These are phyloP conservation scores for Porodaedalea pini DNA, from an alignment of 1,284 basidiomycete genomes.

Conservation along the genomic window DNA sequence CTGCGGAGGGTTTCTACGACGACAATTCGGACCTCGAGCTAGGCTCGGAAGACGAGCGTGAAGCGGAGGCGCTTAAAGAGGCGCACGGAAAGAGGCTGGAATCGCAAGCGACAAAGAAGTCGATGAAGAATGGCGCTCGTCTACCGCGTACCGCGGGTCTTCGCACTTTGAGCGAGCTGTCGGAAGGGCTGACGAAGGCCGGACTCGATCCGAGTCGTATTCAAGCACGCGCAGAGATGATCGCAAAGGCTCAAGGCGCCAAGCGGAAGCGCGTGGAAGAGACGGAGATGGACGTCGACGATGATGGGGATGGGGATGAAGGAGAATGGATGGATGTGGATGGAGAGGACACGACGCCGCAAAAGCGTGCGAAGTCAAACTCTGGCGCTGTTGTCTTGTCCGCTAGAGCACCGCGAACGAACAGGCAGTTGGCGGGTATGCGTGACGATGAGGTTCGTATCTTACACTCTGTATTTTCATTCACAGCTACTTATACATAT, in stretches of 20 bases:
- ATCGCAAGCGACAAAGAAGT: conserved; percentile 82
- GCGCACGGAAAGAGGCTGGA: conserved; percentile 72
- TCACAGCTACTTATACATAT: conserved; percentile 4
- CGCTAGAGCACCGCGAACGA: conserved; percentile 56
- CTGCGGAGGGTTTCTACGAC: conserved; percentile 95
- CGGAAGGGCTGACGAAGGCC: conserved; percentile 75
- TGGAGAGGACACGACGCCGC: conserved; percentile 49
- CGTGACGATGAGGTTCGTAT: conserved; percentile 61
- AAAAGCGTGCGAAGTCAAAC: conserved; percentile 61
- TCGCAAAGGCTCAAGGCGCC: conserved; percentile 75
- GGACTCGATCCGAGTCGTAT: conserved; percentile 89
- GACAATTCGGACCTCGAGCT: conserved; percentile 86
- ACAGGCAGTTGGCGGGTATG: conserved; percentile 79
- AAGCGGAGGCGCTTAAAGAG: conserved; percentile 64
- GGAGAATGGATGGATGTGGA: conserved; percentile 55
- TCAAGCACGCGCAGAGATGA: conserved; percentile 80
- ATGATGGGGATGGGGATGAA: conserved; percentile 38
- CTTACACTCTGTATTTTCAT: conserved; percentile 9
- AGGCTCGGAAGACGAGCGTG: conserved; percentile 91
- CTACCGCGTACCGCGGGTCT: conserved; percentile 86
- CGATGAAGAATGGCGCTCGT: conserved; percentile 79
- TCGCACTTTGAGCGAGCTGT: conserved; percentile 86
- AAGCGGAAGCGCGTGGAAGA: conserved; percentile 62
- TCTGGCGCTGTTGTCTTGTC: conserved; percentile 51
- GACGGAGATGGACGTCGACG: conserved; percentile 38